Base-by-base conservation (phyloP, 331 rosid species). In the Stylosanthes scabra region DNA sequence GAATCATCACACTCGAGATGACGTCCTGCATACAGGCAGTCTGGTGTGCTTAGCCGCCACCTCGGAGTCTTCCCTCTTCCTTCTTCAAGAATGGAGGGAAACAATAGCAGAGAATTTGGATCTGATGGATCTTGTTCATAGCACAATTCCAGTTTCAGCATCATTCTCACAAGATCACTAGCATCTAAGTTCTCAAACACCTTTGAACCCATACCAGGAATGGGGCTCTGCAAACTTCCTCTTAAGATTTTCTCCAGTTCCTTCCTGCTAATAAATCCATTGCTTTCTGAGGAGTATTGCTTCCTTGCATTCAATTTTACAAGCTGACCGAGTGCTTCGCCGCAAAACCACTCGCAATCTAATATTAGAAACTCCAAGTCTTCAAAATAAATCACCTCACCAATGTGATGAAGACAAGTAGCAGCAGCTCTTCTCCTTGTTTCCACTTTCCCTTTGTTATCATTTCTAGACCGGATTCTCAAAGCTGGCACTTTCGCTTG, bases 1-100 rank as follows among this genome's bases (percentile, higher is more conserved):
- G 97, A 95, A 83, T 95, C 99, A 73, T 91, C 96, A 68, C 99
- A 95, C 81, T 95, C 88, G 11, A 95, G 97, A 80, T 91, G 97
- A 10, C 97, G 82, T 31, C 99, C 99, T 0, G 83, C 87, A 61
- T 85, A 92, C 61, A 90, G 42, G 74, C 89, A 81, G 44, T 87
- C 91, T 3, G 88, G 74, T 49, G 89, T 67, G 80, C 76, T 88
- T 20, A 88, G 58, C 34, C 77, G 92, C 99, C 99, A 95, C 78
- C 80, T 87, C 69, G 86, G 99, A 74, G 93, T 87, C 74, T 64
- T 88, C 80, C 88, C 99, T 87, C 97, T 87, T 16, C 99, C 96
- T 78, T 95, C 97, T 81, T 92, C 97, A 34, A 95, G 97, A 78
- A 91, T 72, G 34, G 97, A 90, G 37, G 97, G 93, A 73, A 95